Evolutionary conservation across 169 alveolate species (phyloP), one percentile per base, ranked within the genome.

Genomic region (Plasmodium berghei): DNA sequence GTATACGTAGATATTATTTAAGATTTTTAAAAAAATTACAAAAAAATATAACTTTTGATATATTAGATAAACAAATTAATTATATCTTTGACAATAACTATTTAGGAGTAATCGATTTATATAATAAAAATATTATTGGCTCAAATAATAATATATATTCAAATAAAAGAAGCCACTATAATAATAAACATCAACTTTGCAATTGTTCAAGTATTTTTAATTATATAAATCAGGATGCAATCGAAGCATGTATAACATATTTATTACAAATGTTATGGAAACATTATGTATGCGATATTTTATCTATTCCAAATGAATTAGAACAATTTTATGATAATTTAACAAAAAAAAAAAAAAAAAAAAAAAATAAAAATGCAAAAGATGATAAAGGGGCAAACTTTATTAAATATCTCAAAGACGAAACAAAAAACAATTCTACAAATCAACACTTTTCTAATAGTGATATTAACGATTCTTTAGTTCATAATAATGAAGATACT

Each of bases 1-100:
- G 87, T 24, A 48, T 86, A n/a, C 69, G 91, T 24, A 61, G 67
- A 12, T 86, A 86, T 40, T 86, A 86, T 49, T 28, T 71, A 48
- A 28, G 72, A 1, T 56, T 86, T 46, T 66, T 86, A 59, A 70
- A 70, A 3, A 69, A 64, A 40, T 61, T 86, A 26, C 70, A 72
- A 86, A 86, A 72, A 61, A 69, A 48, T 42, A 28, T 86, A 56
- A 48, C 66, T 20, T 62, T 59, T 45, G 74, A 69, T 16, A 45
- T 54, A 34, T 20, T 86, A 22, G 80, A 86, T 3, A 69, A 61
- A 42, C 86, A 86, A 64, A 63, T 86, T 1, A 59, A 62, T 52
- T 86, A 26, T 42, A 86, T 86, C 34, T 86, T 86, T 70, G 87
- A 86, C 20, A 86, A 71, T 40, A 86, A 86, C 55, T 86, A 86